These are phyloP conservation scores for Diospyros kaki DNA, from an alignment of 148 eudicot species.

Conservation along the genomic window DNA sequence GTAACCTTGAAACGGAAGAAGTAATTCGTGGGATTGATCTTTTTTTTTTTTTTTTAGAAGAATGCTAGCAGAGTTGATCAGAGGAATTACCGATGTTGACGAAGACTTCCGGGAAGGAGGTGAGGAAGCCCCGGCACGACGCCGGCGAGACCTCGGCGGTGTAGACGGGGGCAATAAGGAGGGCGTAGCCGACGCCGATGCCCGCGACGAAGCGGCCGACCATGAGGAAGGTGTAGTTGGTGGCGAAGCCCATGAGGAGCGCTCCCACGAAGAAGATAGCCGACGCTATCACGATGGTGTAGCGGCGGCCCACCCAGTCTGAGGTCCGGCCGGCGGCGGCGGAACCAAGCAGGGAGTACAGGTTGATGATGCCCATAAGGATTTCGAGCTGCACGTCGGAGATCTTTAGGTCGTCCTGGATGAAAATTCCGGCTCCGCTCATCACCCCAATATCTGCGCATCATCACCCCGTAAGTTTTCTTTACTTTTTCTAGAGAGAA, in stretches of 20 bases:
- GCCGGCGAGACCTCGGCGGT: constrained; percentile 90
- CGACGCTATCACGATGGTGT: constrained; percentile 39
- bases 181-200: constrained; percentile 42
- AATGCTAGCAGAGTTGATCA: no score
- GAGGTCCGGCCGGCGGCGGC: constrained; percentile 47
- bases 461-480: not conserved
- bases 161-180: constrained; percentile 69
- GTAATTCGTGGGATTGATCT: no score
- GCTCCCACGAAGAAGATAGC: constrained; percentile 42
- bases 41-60: no score
- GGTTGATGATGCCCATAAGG: constrained; percentile 32
- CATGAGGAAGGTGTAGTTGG: constrained; percentile 47
- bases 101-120: constrained; percentile 83
- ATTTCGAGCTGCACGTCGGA: constrained; percentile 30
- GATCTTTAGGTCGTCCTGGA: constrained; percentile 26
- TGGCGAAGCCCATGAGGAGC: constrained; percentile 42
- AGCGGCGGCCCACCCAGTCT: constrained; percentile 48
- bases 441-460: constrained; percentile 39
- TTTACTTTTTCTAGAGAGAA: no score
- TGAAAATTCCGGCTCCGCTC: constrained; percentile 37
- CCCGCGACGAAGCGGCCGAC: constrained; percentile 50
- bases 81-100: constrained; percentile 47
- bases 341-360: constrained; percentile 44
- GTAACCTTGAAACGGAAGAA: no score
- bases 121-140: constrained; percentile 62